phyloP scores from a whole-genome alignment of 495 filamentous ascomycete genomes.

The Extremus antarcticus region DNA sequence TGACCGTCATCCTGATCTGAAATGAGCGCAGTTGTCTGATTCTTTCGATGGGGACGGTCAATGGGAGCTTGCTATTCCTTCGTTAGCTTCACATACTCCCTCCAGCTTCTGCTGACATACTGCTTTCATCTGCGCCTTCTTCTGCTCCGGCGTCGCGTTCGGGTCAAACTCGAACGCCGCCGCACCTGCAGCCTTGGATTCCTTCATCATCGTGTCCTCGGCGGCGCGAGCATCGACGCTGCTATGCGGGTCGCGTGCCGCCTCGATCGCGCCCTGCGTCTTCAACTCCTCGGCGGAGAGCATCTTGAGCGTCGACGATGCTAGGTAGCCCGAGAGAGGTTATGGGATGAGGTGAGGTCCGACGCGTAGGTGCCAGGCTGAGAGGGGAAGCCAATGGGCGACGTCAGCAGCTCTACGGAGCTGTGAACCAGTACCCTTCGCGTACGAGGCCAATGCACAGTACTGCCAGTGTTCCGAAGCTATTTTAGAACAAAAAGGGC shows the following conservation, averaged over 20 bases:
- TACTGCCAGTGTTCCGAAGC: no score
- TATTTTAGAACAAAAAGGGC: no score
- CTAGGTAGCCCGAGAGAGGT: no score
- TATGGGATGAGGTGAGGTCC: no score
- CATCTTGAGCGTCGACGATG: neutral
- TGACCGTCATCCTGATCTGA: constrained; percentile 60
- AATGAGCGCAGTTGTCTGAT: constrained; percentile 41
- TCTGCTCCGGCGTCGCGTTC: constrained; percentile 70
- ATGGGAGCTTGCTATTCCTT: neutral
- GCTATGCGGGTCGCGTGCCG: constrained; percentile 56
- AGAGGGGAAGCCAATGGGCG: neutral
- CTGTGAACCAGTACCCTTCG: no score
- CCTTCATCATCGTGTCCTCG: constrained; percentile 58
- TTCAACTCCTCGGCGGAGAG: constrained; percentile 48
- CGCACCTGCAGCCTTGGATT: constrained; percentile 64
- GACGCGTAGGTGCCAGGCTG: neutral
- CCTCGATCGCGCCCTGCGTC: constrained; percentile 64
- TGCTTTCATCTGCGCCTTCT: constrained; percentile 63
- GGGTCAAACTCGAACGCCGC: constrained; percentile 80
- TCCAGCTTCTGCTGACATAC: constrained; percentile 46
- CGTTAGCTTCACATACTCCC: constrained; percentile 2
- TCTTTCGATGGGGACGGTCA: constrained; percentile 15
- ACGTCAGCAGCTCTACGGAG: neutral
- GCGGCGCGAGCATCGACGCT: constrained; percentile 56
- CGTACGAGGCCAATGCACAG: no score